phyloP scores from a whole-genome alignment of 2,329 filamentous ascomycete species.

The Dactylellina parvicollis region DNA sequence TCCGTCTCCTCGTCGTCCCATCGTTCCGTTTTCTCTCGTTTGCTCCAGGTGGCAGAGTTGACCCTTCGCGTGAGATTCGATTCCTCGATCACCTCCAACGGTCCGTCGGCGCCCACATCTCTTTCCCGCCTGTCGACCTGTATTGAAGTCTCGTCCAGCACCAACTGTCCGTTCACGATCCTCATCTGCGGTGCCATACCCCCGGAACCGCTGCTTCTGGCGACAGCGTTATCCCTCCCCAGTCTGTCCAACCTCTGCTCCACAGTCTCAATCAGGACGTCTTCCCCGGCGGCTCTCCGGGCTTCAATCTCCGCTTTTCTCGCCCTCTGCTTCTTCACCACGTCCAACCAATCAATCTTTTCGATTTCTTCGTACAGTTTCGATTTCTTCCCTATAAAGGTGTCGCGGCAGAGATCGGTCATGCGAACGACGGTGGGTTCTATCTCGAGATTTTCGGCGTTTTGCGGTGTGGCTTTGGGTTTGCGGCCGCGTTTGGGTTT shows the following conservation, averaged over 20 bases:
- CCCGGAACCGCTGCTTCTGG: conserved; percentile 55
- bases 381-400: conserved; percentile 78
- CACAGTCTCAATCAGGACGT: conserved; percentile 56
- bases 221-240: conserved; percentile 49
- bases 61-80: conserved; percentile 79
- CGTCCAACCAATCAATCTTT: conserved; percentile 70
- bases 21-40: conserved; percentile 71
- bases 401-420: conserved; percentile 75
- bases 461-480: conserved; percentile 70
- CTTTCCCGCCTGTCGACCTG: conserved; percentile 75
- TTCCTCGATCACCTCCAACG: conserved; percentile 74
- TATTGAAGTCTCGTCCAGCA: conserved; percentile 74
- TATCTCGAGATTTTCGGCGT: conserved; percentile 71
- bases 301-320: conserved; percentile 59
- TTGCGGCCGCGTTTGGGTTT: conserved; percentile 53
- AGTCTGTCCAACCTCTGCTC: conserved; percentile 55
- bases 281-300: conserved; percentile 59
- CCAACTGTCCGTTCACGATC: conserved; percentile 76
- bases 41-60: conserved; percentile 75
- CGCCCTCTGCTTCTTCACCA: conserved; percentile 62
- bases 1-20: conserved; percentile 79
- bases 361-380: conserved; percentile 77
- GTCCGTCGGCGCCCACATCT: conserved; percentile 67
- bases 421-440: conserved; percentile 75
- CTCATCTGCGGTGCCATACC: conserved; percentile 68